Evolutionary conservation across 2,329 filamentous ascomycete genomes (phyloP).

Genomic region (Colletotrichum gloeosporioides): DNA sequence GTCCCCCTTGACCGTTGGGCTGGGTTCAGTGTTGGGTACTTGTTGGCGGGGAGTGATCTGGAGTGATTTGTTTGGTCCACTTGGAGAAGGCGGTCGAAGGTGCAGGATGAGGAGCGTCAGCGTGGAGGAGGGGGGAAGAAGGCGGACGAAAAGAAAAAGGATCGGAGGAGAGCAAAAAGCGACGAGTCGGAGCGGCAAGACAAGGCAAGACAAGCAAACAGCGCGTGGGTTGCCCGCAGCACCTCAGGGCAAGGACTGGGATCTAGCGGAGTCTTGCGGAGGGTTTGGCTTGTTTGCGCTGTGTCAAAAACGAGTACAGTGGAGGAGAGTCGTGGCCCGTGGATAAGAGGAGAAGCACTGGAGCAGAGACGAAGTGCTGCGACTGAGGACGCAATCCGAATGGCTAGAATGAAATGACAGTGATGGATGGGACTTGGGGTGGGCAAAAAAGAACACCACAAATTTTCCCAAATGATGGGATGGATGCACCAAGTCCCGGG

Average conservation of each 20-base stretch:
- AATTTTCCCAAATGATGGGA: neutral
- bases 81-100: slow-evolving; percentile 17
- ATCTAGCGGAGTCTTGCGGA: slow-evolving; percentile 21
- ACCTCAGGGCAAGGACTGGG: neutral
- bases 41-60: slow-evolving; percentile 13
- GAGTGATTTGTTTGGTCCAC: slow-evolving; percentile 8
- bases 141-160: neutral
- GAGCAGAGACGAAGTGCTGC: neutral
- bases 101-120: neutral
- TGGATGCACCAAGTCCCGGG: neutral
- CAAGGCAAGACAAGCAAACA: neutral
- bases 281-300: neutral
- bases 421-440: neutral
- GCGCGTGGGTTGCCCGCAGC: neutral
- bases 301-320: neutral
- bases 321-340: neutral
- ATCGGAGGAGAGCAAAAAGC: neutral
- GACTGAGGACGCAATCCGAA: slow-evolving; percentile 8
- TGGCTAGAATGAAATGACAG: slow-evolving; percentile 14
- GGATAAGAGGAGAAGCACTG: neutral
- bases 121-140: neutral
- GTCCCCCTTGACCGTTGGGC: slow-evolving; percentile 12
- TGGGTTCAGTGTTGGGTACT: slow-evolving; percentile 9
- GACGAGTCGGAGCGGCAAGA: neutral
- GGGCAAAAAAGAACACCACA: slow-evolving; percentile 1